Percentiles rank a stretch among this genome's conserved stretches.
These are phyloP conservation scores for Thraustochytrium sp. DNA, from an alignment of 352 stramenopile genomes.

Conservation along the genomic window DNA sequence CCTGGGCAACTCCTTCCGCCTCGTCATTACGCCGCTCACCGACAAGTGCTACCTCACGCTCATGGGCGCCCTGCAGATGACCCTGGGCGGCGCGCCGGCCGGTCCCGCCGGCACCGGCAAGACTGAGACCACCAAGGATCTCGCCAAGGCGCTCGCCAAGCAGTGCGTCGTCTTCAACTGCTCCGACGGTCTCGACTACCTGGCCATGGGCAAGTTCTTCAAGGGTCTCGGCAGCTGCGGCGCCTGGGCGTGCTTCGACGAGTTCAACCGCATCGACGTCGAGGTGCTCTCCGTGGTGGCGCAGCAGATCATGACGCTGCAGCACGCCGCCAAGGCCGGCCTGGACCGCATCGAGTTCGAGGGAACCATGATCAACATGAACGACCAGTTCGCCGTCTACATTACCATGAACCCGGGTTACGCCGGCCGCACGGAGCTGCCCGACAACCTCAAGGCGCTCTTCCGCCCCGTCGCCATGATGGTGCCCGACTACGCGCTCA, in stretches of 20 bases:
- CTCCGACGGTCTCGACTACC: conserved; percentile 86
- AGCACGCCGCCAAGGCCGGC: conserved; percentile 57
- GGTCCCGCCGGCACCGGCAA: conserved; percentile 85
- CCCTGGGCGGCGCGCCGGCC: conserved; percentile 78
- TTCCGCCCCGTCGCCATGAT: conserved; percentile 94
- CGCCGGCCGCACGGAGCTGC: conserved; percentile 83
- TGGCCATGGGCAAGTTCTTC: conserved; percentile 90
- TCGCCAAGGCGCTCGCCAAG: conserved; percentile 83
- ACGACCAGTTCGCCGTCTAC: conserved; percentile 84
- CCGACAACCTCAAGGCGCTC: conserved; percentile 86
- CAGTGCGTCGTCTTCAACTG: conserved; percentile 93
- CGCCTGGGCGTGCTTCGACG: conserved; percentile 89
- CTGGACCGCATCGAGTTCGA: conserved; percentile 77
- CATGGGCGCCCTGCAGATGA: conserved; percentile 89
- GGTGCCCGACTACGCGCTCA: conserved; percentile 89
- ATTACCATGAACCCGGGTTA: conserved; percentile 95
- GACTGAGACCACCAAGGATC: conserved; percentile 86
- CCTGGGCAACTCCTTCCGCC: conserved; percentile 82
- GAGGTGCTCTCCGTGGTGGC: conserved; percentile 67
- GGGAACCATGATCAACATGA: conserved; percentile 84
- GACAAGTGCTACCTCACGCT: conserved; percentile 92
- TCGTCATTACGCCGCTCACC: conserved; percentile 88
- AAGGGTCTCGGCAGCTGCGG: conserved; percentile 79
- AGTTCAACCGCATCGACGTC: conserved; percentile 94
- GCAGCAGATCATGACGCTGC: conserved; percentile 64